phyloP scores from a whole-genome alignment of 176 grass and related monocot genomes.

The Aegilops longissima region DNA sequence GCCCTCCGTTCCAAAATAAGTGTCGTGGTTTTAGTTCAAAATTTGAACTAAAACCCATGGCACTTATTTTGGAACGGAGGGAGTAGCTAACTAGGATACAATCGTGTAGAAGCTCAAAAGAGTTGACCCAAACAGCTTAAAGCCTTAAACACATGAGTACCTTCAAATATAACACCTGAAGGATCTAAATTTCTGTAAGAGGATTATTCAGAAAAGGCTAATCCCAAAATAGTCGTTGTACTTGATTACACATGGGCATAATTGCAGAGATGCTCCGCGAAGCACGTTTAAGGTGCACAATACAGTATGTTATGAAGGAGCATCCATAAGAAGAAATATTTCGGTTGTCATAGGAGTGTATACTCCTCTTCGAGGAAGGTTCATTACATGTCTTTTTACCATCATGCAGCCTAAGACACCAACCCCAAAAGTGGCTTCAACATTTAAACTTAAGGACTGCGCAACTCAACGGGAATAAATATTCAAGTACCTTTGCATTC shows the following conservation, averaged over 20 bases:
- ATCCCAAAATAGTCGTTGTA: not conserved
- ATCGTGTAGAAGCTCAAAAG: not conserved
- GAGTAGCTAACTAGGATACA: not conserved
- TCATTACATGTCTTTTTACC: not conserved
- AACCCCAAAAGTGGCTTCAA: not conserved
- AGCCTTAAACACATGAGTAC: not conserved
- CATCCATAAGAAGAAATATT: not conserved
- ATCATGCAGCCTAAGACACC: not conserved
- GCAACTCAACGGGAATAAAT: not conserved
- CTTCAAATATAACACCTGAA: not conserved
- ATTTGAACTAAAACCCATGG: no score
- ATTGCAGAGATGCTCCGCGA: not conserved
- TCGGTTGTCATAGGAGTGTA: not conserved
- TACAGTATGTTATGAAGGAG: not conserved
- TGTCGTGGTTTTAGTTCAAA: no score
- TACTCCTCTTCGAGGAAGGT: not conserved
- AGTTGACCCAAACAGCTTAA: not conserved
- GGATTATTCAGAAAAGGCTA: not conserved
- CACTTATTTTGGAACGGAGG: no score
- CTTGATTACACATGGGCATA: not conserved
- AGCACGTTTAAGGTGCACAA: not conserved
- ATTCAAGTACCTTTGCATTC: constrained; percentile 71
- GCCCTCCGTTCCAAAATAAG: no score
- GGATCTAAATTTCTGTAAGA: not conserved
- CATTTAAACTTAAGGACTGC: not conserved